Percentiles rank a stretch among this genome's conserved stretches.
Conservation (phyloP, 176 grass and related monocot genomes). For the Panicum miliaceum region DNA sequence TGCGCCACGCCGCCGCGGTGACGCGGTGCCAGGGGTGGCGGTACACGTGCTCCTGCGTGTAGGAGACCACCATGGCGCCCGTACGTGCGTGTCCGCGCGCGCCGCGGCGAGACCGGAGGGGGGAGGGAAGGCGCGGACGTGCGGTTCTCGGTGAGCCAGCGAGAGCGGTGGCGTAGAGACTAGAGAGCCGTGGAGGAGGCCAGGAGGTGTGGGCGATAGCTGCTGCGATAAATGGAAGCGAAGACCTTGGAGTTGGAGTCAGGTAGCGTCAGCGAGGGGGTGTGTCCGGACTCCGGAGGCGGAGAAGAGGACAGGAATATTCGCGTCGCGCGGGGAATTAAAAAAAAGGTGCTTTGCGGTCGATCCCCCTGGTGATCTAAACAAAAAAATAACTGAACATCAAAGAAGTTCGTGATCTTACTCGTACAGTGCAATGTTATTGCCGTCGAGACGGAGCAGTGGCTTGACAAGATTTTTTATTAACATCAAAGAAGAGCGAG, state of each 20-base stretch:
- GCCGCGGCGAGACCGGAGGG: background rate
- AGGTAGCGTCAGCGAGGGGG: background rate
- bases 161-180: background rate
- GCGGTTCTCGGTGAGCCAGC: background rate
- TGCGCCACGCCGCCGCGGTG: conserved; percentile 73
- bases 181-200: background rate
- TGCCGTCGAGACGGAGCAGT: background rate
- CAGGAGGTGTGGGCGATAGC: too few species aligned
- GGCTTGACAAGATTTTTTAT: too few species aligned
- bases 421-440: background rate
- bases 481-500: too few species aligned
- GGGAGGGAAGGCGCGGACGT: background rate
- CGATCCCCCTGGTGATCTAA: too few species aligned
- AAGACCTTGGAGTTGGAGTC: background rate
- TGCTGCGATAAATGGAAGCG: background rate
- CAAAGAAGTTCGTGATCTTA: background rate
- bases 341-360: too few species aligned
- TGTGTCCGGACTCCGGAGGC: background rate
- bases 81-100: background rate
- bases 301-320: conserved; percentile 19
- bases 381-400: too few species aligned
- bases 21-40: conserved; percentile 81
- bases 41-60: conserved; percentile 84
- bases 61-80: conserved; percentile 55
- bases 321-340: conserved; percentile 18